Conservation (phyloP, 2,329 filamentous ascomycete genomes). For the Pezicula radicicola region DNA sequence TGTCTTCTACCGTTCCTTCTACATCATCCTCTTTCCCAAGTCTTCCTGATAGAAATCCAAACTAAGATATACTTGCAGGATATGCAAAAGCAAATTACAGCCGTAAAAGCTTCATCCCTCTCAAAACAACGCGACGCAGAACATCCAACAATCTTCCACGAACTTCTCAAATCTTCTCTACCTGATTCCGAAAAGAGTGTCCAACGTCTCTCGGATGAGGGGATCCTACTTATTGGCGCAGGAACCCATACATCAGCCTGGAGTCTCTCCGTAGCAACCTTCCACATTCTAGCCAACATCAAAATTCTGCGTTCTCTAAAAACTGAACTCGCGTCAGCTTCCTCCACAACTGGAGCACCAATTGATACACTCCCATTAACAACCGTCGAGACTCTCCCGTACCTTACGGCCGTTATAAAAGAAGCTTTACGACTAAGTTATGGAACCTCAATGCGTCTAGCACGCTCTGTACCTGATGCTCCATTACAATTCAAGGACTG, state of each 20-base stretch:
- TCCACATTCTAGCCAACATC: slow-evolving; percentile 30
- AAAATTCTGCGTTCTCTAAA: slow-evolving; percentile 25
- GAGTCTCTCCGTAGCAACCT: slow-evolving; percentile 29
- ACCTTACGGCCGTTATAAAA: slow-evolving; percentile 25
- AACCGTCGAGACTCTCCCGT: slow-evolving; percentile 21
- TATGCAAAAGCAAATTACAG: no score
- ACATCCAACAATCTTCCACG: slow-evolving; percentile 18
- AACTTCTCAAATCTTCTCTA: slow-evolving; percentile 20
- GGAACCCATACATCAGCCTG: slow-evolving; percentile 33
- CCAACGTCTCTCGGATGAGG: slow-evolving; percentile 29
- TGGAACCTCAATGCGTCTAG: slow-evolving; percentile 24
- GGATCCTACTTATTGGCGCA: slow-evolving; percentile 27
- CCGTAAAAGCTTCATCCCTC: not conserved
- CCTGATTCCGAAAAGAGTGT: slow-evolving; percentile 30
- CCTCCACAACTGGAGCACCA: not conserved
- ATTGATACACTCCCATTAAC: slow-evolving; percentile 7
- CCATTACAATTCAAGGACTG: slow-evolving; percentile 5
- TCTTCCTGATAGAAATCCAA: no score
- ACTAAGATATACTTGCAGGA: no score
- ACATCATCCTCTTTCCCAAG: no score
- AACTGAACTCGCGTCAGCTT: slow-evolving; percentile 26
- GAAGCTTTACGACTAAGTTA: slow-evolving; percentile 27
- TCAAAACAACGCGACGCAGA: not conserved
- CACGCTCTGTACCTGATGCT: slow-evolving; percentile 17
- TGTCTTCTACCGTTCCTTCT: not conserved